phyloP scores from a whole-genome alignment of 306 rosid genomes.

The Mucuna pruriens region DNA sequence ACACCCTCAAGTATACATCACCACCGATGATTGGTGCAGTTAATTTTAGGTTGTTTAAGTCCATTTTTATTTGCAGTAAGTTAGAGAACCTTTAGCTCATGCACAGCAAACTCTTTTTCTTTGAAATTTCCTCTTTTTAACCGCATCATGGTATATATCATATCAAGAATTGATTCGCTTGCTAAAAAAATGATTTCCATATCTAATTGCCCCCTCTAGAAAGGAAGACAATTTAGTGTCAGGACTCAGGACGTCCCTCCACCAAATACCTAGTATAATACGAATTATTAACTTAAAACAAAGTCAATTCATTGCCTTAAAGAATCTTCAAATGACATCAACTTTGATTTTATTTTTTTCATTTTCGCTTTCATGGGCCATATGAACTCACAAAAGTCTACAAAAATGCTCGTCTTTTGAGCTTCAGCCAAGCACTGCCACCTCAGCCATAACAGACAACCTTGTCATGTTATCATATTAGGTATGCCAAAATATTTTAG shows the following conservation, averaged over 20 bases:
- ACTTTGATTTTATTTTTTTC: not conserved
- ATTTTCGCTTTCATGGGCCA: not conserved
- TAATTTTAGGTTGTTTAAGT: too few relatives aligned
- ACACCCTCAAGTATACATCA: too few relatives aligned
- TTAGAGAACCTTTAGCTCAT: slow-evolving; percentile 2
- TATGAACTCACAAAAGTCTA: not conserved
- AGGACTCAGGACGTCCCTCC: slow-evolving; percentile 21
- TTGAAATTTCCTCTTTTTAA: not conserved
- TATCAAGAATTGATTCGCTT: slow-evolving; percentile 12
- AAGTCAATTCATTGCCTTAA: not conserved
- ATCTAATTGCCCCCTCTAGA: not conserved
- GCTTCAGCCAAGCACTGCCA: slow-evolving; percentile 10
- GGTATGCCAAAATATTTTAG: not conserved
- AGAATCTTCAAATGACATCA: slow-evolving; percentile 27
- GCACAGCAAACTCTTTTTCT: not conserved
- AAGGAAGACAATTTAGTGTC: slow-evolving; percentile 6
- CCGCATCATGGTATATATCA: not conserved
- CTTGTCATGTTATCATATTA: not conserved
- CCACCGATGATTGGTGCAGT: too few relatives aligned
- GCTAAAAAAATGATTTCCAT: not conserved
- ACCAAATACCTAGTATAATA: slow-evolving; percentile 22
- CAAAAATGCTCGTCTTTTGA: not conserved
- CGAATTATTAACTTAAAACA: not conserved
- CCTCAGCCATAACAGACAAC: slow-evolving; percentile 9
- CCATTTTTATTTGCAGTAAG: too few relatives aligned